Conservation (phyloP, 2,329 filamentous ascomycete species). For the Aspergillus sp. region DNA sequence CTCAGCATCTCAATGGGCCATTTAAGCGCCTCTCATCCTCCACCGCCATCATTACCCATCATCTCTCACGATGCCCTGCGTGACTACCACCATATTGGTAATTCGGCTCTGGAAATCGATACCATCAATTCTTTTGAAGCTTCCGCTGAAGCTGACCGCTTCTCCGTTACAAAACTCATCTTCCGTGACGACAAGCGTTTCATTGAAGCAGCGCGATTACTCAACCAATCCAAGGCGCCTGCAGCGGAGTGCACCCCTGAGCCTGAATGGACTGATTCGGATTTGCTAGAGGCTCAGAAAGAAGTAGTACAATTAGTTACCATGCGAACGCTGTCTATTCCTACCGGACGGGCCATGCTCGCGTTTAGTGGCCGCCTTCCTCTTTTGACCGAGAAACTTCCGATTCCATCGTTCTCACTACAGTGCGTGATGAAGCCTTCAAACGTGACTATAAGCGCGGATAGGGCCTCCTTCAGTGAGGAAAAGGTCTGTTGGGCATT, state of each 20-base stretch:
- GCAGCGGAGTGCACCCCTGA: constrained; percentile 74
- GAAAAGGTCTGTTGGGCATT: constrained; percentile 99
- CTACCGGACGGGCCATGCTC: constrained; percentile 80
- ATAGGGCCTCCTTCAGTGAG: constrained; percentile 82
- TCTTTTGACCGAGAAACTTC: constrained; percentile 86
- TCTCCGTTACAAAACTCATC: constrained; percentile 78
- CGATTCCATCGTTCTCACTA: constrained; percentile 85
- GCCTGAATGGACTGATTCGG: constrained; percentile 77
- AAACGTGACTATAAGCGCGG: constrained; percentile 89
- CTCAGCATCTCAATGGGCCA: constrained; percentile 64
- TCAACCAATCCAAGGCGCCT: constrained; percentile 82
- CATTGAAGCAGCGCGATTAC: constrained; percentile 76
- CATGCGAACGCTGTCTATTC: constrained; percentile 82
- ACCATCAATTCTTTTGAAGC: constrained; percentile 66
- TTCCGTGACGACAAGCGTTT: constrained; percentile 91
- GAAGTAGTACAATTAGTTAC: constrained; percentile 83
- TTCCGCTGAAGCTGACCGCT: constrained; percentile 77
- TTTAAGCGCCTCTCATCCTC: constrained; percentile 34
- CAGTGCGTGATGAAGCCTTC: constrained; percentile 89
- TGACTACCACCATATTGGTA: constrained; percentile 77
- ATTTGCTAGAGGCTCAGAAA: constrained; percentile 89
- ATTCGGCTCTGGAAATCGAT: constrained; percentile 49
- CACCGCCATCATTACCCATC: constrained; percentile 35
- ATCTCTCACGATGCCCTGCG: constrained; percentile 66
- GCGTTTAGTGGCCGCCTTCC: constrained; percentile 86